These are phyloP conservation scores for Russula griseocarnosa DNA, from an alignment of 768 basidiomycete genomes.

Conservation along the genomic window DNA sequence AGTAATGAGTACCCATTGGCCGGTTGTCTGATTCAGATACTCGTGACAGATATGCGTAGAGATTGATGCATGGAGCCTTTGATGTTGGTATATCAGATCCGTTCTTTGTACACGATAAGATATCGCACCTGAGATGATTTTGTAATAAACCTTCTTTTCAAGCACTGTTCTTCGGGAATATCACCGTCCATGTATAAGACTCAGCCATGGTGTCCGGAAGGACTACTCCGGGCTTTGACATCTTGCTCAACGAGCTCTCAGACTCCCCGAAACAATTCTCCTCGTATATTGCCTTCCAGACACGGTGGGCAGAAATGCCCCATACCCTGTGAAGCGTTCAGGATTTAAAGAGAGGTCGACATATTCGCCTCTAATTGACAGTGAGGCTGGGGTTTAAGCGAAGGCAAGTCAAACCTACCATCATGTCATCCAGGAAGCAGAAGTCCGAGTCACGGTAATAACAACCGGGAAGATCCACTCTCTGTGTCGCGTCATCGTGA, in stretches of 20 bases:
- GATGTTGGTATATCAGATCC: slow-evolving; percentile 8
- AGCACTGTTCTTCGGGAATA: slow-evolving; percentile 55
- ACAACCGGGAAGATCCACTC: slow-evolving; percentile 64
- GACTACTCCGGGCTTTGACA: slow-evolving; percentile 47
- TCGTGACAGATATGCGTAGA: slow-evolving; percentile 94
- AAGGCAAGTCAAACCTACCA: slow-evolving; percentile 37
- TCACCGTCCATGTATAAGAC: slow-evolving; percentile 50
- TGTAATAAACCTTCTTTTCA: slow-evolving; percentile 95
- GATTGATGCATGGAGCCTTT: slow-evolving; percentile 92
- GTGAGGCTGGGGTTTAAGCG: background rate
- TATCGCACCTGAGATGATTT: slow-evolving; percentile 82
- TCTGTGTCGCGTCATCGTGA: slow-evolving; percentile 18
- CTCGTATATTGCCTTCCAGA: slow-evolving; percentile 96
- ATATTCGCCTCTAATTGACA: slow-evolving; percentile 71
- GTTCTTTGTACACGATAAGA: background rate
- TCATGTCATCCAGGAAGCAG: slow-evolving; percentile 92
- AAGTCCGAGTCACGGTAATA: slow-evolving; percentile 96
- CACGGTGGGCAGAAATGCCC: slow-evolving; percentile 80
- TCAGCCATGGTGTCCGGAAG: slow-evolving; percentile 63
- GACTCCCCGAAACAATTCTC: slow-evolving; percentile 96
- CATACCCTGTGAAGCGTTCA: slow-evolving; percentile 95
- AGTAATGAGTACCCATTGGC: slow-evolving; percentile 64
- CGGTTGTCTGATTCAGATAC: slow-evolving; percentile 84
- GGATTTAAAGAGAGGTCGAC: slow-evolving; percentile 88
- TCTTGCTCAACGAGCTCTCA: slow-evolving; percentile 54